Conservation (phyloP, 1,139 yeast species). For the Yamadazyma dushanensis region DNA sequence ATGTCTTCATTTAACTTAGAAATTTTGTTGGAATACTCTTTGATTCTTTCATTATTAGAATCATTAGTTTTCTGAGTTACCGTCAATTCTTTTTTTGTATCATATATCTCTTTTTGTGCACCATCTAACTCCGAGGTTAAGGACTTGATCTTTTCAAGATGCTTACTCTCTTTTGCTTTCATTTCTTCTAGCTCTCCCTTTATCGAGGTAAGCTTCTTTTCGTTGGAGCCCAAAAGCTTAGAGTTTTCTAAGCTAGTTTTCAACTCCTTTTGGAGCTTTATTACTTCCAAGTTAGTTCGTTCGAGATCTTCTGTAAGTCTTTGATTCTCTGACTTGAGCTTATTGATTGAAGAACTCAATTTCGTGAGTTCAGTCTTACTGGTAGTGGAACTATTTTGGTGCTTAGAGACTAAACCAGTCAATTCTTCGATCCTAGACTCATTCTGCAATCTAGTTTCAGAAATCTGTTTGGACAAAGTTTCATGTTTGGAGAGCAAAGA, state of each 20-base stretch:
- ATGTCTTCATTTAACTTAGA: slow-evolving; percentile 25
- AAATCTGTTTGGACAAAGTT: slow-evolving; percentile 9
- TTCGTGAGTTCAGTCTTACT: slow-evolving; percentile 14
- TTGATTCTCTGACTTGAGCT: slow-evolving; percentile 15
- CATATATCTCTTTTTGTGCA: slow-evolving; percentile 28
- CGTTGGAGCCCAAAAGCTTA: slow-evolving; percentile 4
- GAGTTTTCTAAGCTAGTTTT: slow-evolving; percentile 7
- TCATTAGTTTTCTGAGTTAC: slow-evolving; percentile 30
- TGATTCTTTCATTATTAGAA: slow-evolving; percentile 29
- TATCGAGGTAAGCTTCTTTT: slow-evolving; percentile 1
- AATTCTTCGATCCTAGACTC: slow-evolving; percentile 11
- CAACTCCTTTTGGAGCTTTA: slow-evolving; percentile 12
- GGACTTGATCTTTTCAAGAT: slow-evolving; percentile 14
- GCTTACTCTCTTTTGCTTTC: slow-evolving; percentile 10
- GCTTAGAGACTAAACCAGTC: slow-evolving; percentile 9
- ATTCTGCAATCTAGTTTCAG: slow-evolving; percentile 7
- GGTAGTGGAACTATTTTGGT: slow-evolving; percentile 8
- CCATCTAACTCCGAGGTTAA: slow-evolving; percentile 10
- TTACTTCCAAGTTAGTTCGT: slow-evolving; percentile 10
- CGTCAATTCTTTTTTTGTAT: slow-evolving; percentile 31
- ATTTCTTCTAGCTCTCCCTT: slow-evolving; percentile 9
- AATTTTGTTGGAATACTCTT: slow-evolving; percentile 30
- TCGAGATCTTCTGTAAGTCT: slow-evolving; percentile 8
- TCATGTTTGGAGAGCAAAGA: slow-evolving; percentile 12
- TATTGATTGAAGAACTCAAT: slow-evolving; percentile 12